Evolutionary conservation across 2,329 filamentous ascomycete species (phyloP).

Genomic region (Talaromyces pinophilus): DNA sequence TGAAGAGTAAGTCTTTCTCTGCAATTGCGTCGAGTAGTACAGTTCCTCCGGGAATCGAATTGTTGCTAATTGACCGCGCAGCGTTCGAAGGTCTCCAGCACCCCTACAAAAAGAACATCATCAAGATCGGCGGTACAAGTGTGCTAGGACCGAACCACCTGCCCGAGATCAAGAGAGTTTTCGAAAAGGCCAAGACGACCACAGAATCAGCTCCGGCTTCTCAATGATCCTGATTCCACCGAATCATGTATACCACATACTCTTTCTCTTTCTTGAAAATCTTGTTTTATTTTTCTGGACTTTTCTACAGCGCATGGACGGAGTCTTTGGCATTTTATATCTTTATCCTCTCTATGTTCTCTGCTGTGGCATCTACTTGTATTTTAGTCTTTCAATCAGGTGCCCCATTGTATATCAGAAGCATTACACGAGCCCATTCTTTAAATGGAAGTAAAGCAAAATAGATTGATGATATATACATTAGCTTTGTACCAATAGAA

Average conservation of each 20-base stretch:
- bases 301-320: constrained; percentile 43
- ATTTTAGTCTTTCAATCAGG: not conserved
- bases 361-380: constrained; percentile 4
- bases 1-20: constrained; percentile 64
- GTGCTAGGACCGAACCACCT: constrained; percentile 34
- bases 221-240: constrained; percentile 20
- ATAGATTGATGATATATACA: constrained; percentile 11
- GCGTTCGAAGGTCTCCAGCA: constrained; percentile 91
- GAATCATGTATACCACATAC: constrained; percentile 14
- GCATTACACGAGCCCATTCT: constrained; percentile 7
- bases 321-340: constrained; percentile 34
- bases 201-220: constrained; percentile 25
- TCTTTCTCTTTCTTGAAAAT: constrained; percentile 18
- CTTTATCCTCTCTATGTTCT: constrained; percentile 23
- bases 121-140: constrained; percentile 66
- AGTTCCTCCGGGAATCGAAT: not conserved
- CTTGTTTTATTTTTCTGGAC: constrained; percentile 28
- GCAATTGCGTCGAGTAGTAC: not conserved
- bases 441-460: not conserved
- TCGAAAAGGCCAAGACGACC: constrained; percentile 36
- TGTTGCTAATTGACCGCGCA: constrained; percentile 29
- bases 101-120: constrained; percentile 86
- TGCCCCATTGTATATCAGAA: constrained; percentile 21
- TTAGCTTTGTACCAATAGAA: not conserved
- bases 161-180: constrained; percentile 41